A percentile compares a stretch with the other conserved stretches of the same genome.
phyloP scores from a whole-genome alignment of 2,329 filamentous ascomycete species.

The Pseudogymnoascus sp. region DNA sequence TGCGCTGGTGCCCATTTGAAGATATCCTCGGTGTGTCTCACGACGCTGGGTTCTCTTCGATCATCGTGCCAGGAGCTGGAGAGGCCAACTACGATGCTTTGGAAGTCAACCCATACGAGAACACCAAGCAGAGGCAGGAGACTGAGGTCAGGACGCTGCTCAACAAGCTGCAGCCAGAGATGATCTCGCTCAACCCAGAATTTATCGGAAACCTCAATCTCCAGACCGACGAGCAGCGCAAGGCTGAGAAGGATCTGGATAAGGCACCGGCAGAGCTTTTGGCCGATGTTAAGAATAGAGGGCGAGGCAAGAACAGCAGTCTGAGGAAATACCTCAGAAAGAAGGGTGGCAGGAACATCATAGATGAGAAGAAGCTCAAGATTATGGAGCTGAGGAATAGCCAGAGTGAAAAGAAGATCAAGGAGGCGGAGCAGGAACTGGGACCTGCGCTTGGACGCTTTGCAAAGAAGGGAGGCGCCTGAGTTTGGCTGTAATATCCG shows the following conservation, averaged over 20 bases:
- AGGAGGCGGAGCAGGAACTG: constrained; percentile 63
- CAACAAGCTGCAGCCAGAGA: constrained; percentile 92
- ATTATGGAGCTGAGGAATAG: constrained; percentile 73
- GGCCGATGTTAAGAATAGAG: constrained; percentile 65
- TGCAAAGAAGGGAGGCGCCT: constrained; percentile 51
- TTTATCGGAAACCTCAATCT: constrained; percentile 85
- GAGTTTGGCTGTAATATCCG: background rate
- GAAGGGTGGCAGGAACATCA: constrained; percentile 85
- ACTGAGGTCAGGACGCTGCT: constrained; percentile 81
- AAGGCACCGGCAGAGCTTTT: constrained; percentile 50
- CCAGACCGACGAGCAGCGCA: constrained; percentile 67
- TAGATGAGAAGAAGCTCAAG: constrained; percentile 87
- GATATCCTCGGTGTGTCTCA: constrained; percentile 85
- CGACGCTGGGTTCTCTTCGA: constrained; percentile 76
- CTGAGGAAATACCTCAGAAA: constrained; percentile 84
- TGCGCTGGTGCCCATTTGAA: constrained; percentile 91
- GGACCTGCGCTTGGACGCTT: constrained; percentile 85
- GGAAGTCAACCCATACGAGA: constrained; percentile 94
- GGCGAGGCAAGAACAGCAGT: constrained; percentile 82
- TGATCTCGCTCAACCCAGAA: constrained; percentile 91
- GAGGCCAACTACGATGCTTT: constrained; percentile 94
- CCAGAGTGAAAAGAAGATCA: constrained; percentile 58
- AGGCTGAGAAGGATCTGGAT: constrained; percentile 74
- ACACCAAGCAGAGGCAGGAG: constrained; percentile 84
- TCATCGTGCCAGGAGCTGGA: constrained; percentile 89